Evolutionary conservation across 371 early-diverging fungal species (phyloP).

Genomic region (Conidiobolus incongruus): DNA sequence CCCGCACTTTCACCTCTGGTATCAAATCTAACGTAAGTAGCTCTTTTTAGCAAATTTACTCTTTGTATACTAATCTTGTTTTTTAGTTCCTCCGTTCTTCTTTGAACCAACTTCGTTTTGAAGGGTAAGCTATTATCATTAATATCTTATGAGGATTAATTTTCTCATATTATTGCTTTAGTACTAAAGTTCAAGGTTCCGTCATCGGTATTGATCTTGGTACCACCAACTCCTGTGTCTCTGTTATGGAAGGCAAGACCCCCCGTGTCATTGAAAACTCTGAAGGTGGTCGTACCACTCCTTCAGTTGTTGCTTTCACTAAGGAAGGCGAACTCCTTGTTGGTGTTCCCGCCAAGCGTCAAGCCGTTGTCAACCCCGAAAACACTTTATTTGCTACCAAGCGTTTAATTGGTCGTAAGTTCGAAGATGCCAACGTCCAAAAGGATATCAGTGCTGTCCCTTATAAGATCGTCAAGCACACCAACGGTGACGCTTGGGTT

Average conservation of each 20-base stretch:
- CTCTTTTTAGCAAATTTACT: no score
- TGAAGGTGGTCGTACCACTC: constrained; percentile 93
- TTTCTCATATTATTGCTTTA: constrained; percentile 7
- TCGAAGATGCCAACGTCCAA: constrained; percentile 62
- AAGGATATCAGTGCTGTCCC: constrained; percentile 63
- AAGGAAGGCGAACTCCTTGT: constrained; percentile 86
- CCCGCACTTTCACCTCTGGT: no score
- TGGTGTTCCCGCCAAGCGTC: constrained; percentile 88
- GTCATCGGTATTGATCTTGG: constrained; percentile 99
- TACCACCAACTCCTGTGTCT: constrained; percentile 98
- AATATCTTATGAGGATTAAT: not conserved
- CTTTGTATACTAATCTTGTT: no score
- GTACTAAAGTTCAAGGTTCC: constrained; percentile 58
- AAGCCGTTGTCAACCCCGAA: constrained; percentile 79
- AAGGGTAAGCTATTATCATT: constrained; percentile 2
- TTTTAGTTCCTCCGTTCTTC: not conserved
- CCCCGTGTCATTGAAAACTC: constrained; percentile 94
- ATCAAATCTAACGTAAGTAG: no score
- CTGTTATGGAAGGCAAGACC: constrained; percentile 91
- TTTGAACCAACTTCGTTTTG: constrained; percentile 1
- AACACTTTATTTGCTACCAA: constrained; percentile 90
- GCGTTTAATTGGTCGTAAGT: constrained; percentile 88
- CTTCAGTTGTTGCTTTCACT: constrained; percentile 87
- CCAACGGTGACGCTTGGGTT: constrained; percentile 95
- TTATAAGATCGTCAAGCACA: constrained; percentile 74